A percentile compares a stretch with the other conserved stretches of the same genome.
Conservation (phyloP, 176 grass and related monocot genomes). For the Oryza coarctata region DNA sequence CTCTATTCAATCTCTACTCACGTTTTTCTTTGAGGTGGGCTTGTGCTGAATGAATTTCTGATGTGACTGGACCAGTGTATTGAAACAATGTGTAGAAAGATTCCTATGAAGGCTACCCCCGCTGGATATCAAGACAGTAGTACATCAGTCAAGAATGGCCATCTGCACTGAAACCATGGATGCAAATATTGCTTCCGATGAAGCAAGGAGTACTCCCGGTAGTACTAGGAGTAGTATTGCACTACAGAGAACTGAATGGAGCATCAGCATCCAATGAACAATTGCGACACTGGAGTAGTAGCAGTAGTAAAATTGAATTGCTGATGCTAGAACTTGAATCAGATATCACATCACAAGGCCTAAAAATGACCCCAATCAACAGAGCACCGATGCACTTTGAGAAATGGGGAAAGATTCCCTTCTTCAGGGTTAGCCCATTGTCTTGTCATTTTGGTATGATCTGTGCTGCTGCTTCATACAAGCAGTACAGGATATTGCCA, state of each 20-base stretch:
- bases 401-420: conserved; percentile 37
- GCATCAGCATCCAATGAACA: background rate
- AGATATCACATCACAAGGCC: conserved; percentile 15
- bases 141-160: background rate
- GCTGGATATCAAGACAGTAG: background rate
- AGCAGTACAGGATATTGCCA: too few species aligned
- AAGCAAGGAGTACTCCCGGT: too few species aligned
- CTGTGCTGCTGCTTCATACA: too few species aligned
- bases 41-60: background rate
- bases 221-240: conserved; percentile 8
- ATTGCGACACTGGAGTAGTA: background rate
- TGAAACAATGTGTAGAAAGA: background rate
- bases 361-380: conserved; percentile 2
- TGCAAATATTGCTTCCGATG: background rate
- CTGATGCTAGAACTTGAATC: conserved; percentile 1
- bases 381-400: background rate
- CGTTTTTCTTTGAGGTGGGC: too few species aligned
- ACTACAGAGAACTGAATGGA: background rate
- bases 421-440: conserved; percentile 17
- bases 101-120: background rate
- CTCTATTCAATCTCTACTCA: background rate
- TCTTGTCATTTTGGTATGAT: background rate
- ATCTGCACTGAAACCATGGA: background rate
- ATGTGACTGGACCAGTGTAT: background rate
- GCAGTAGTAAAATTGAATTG: background rate